Evolutionary conservation across 2,329 filamentous ascomycete genomes (phyloP), one percentile per base, ranked within the genome.

Genomic region (Aspergillus glaucus): DNA sequence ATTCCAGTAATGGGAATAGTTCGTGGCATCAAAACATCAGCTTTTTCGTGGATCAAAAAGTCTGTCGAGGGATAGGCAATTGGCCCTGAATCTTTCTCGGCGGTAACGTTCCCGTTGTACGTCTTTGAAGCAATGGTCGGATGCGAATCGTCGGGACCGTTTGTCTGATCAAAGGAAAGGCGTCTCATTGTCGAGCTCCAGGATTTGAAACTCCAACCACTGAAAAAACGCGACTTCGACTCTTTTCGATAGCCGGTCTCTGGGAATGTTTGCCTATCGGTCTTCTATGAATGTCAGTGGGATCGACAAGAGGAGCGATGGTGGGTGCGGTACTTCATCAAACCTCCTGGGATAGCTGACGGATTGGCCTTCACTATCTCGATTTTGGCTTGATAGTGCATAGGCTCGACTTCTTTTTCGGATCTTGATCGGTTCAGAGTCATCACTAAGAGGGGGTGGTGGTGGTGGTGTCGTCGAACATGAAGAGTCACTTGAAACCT

Each of bases 161-260:
- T 15, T 19, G 17, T 15, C 15, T 50, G 43, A 6, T 30, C 40
- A 8, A 52, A 45, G 3, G 50, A 46, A 8, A 48, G 22, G 24
- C 44, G 45, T 40, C 49, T 44, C 5, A 42, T 43, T 8, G 45
- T n/a, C 28, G 45, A 46, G 24, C 43, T 41, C 46, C 51, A 60
- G 14, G 58, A 61, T 15, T 55, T 58, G 6, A 58, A 60, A 36
- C 58, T 60, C 57, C 57, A 61, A 17, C 58, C 56, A 58, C 48
- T 48, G 46, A 44, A 15, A 12, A 45, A 42, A 4, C 34, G 46
- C 14, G 37, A 40, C 9, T 40, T 40, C 15, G 15, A 22, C 6
- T 21, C 19, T 10, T 21, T 19, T 14, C 17, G 37, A 19, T 3
- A 19, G 19, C 17, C 5, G 2, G 19, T 21, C 37, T 21, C 37